Base-by-base conservation (phyloP, 2,329 filamentous ascomycete species). In the Coniella vitis region DNA sequence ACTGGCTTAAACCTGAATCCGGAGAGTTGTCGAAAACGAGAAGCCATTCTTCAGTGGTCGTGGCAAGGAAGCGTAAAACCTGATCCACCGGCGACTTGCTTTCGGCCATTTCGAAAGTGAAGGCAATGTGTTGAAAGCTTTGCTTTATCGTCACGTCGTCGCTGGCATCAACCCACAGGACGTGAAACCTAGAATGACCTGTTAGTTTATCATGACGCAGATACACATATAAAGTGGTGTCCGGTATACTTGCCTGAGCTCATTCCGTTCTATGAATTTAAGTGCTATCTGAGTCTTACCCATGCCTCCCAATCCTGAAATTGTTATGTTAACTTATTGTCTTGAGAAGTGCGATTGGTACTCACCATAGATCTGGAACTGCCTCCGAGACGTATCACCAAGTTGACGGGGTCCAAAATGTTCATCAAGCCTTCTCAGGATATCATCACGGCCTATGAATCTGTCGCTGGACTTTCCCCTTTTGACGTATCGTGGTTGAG, bases 241-340 rank as follows among this genome's bases (percentile, higher is more conserved):
- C n/a, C n/a, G n/a, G n/a, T n/a, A n/a, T n/a, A n/a, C n/a, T n/a
- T n/a, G n/a, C n/a, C n/a, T 47, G 3, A 54, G 32, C 12, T 56
- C 49, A 2, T 53, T 32, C 2, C 37, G 31, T 9, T 64, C 58
- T 0, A 53, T 38, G 4, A 61, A 60, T 20, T 57, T 63, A 3
- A 61, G 25, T 0, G 58, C 62, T 4, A 64, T 61, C n/a, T 64
- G 57, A 0, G 59, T 64, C 37, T 66, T 66, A 0, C 64, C 62
- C 0, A 58, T 54, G 4, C 64, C 63, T 3, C 57, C 57, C 53
- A 64, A 57, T 0, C 63, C 40, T 17, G 25, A 29, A 10, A 5
- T 19, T 38, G 9, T 20, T 17, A 17, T 38, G 4, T 10, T 38
- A 4, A 38, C 7, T 4, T 19, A 7, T 19, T 12, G 36, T 38